phyloP scores from a whole-genome alignment of 805 yeast genomes.

The Lipomyces chichibuensis region DNA sequence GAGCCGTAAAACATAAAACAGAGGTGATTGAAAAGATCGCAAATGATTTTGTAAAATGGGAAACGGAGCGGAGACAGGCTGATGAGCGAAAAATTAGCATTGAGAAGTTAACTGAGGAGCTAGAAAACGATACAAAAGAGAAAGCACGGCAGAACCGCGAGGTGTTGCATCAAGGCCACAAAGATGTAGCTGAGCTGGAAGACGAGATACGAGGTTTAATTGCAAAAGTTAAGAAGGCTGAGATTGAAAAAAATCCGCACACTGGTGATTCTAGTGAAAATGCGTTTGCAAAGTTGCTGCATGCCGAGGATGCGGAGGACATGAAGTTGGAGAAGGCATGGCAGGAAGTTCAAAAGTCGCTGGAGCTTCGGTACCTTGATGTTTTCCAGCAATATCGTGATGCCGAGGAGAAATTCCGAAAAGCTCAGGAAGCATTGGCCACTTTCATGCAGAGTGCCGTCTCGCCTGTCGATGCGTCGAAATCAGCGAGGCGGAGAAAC shows the following conservation, averaged over 20 bases:
- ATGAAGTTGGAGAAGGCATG: slow-evolving; percentile 43
- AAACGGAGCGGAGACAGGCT: slow-evolving; percentile 32
- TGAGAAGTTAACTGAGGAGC: neutral
- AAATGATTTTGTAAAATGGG: slow-evolving; percentile 38
- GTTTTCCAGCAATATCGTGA: slow-evolving; percentile 44
- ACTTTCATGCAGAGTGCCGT: slow-evolving; percentile 32
- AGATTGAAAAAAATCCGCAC: slow-evolving; percentile 24
- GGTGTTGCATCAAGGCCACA: slow-evolving; percentile 23
- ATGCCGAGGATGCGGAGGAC: slow-evolving; percentile 38
- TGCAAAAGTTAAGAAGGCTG: slow-evolving; percentile 25
- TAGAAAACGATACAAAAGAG: slow-evolving; percentile 6
- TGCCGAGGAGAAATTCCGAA: slow-evolving; percentile 35
- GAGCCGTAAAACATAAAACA: slow-evolving; percentile 22
- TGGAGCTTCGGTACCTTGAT: slow-evolving; percentile 45
- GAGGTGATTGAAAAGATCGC: slow-evolving; percentile 33
- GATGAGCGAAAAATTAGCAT: slow-evolving; percentile 13
- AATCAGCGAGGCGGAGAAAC: slow-evolving; percentile 26
- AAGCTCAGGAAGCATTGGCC: slow-evolving; percentile 25
- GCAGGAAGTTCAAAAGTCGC: slow-evolving; percentile 43
- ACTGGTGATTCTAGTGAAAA: slow-evolving; percentile 34
- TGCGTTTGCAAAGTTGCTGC: slow-evolving; percentile 36
- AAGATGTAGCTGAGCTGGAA: slow-evolving; percentile 25
- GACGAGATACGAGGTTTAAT: slow-evolving; percentile 26
- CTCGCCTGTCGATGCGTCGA: slow-evolving; percentile 27
- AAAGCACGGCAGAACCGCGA: slow-evolving; percentile 16